These are phyloP conservation scores for Balamuthia mandrillaris DNA, from an alignment of 208 protist genomes.

Conservation along the genomic window DNA sequence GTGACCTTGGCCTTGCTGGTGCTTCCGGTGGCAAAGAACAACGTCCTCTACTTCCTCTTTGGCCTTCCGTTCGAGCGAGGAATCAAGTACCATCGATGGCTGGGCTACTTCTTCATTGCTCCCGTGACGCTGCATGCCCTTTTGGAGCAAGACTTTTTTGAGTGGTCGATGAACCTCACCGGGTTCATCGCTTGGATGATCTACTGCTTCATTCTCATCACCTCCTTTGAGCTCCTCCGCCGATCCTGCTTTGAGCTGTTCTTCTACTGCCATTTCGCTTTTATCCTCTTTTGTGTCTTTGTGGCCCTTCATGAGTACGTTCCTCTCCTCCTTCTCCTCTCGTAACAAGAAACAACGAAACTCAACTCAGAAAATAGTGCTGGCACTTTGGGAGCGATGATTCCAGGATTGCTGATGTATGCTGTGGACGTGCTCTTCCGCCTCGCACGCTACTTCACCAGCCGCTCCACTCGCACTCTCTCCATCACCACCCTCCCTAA, in stretches of 20 bases:
- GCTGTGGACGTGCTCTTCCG: background rate
- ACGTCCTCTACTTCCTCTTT: background rate
- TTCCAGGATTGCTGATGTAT: background rate
- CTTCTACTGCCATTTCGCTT: too few species aligned
- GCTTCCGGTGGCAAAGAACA: background rate
- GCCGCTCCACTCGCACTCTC: background rate
- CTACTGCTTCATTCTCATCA: too few species aligned
- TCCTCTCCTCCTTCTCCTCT: background rate
- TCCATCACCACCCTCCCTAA: background rate
- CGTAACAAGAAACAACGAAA: too few species aligned
- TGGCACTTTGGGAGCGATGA: background rate
- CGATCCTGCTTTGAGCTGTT: too few species aligned
- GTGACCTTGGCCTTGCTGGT: background rate
- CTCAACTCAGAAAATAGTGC: background rate
- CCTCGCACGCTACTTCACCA: constrained; percentile 4
- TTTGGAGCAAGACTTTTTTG: too few species aligned
- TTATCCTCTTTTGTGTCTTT: too few species aligned
- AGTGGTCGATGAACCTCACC: too few species aligned
- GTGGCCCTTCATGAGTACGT: too few species aligned
- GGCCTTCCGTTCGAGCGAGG: constrained; percentile 5
- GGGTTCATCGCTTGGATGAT: too few species aligned
- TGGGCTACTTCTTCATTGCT: too few species aligned
- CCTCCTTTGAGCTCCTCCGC: too few species aligned
- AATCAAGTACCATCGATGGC: constrained; percentile 25
- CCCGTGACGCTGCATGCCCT: too few species aligned